Evolutionary conservation across 768 basidiomycete species (phyloP), one percentile per base, ranked within the genome.

Genomic region (Rubroboletus satanas): DNA sequence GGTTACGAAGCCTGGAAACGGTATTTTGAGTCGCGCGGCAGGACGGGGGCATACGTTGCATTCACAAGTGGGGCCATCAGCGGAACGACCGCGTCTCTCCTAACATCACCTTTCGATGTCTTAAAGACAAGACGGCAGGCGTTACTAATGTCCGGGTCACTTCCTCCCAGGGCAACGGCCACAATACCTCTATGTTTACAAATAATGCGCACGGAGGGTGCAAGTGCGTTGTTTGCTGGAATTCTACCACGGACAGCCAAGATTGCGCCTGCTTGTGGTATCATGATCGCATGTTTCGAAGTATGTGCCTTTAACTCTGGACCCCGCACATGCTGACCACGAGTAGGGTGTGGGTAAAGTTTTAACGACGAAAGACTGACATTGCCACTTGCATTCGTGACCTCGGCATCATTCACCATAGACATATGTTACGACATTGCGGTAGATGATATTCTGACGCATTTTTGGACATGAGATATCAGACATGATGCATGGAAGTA

Each of bases 201-300:
- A 54, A 87, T 98, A 42, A 64, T 92, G 35, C 82, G 78, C 53
- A 87, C 81, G 5, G 97, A 99, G 68, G 97, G 97, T 2, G 58
- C 75, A 5, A 71, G 80, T 9, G 88, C 90, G 2, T 74, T 98
- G 46, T 96, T 88, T 67, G 85, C 91, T 33, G 97, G 97, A 0
- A 73, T 93, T 38, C 71, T 85, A 8, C 96, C 96, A 48, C 85
- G 97, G 37, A 84, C 95, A 49, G 93, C 85, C 41, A 99, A 98
- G 73, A 96, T 97, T 58, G 93, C 93, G 11, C 97, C 97, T 37
- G 97, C 96, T 39, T 99, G 97, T 71, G 96, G 96, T 23, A 88
- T 99, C 61, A 98, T 98, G 96, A 97, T 98, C 68, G 84, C 90
- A 52, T 94, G 88, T 70, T 98, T 88, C 67, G 95, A 98, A 83